Conservation (phyloP, 495 filamentous ascomycete genomes). For the Aspergillus bridgeri region DNA sequence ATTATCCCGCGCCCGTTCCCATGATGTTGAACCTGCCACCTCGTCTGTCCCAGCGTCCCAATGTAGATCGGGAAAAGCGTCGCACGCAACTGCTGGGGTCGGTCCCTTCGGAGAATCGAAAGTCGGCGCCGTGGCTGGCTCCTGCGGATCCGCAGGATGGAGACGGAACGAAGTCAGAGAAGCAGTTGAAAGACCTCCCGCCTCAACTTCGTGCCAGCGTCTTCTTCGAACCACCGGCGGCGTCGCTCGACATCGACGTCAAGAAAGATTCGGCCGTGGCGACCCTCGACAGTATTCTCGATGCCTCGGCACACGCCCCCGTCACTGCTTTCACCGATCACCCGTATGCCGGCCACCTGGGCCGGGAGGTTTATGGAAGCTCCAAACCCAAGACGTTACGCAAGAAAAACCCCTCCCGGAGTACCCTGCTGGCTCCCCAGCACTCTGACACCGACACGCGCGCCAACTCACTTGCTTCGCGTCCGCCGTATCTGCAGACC, state of each 20-base stretch:
- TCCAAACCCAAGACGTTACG: conserved; percentile 28
- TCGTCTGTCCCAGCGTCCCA: conserved; percentile 72
- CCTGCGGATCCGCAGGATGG: conserved; percentile 21
- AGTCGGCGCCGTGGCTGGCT: conserved; percentile 36
- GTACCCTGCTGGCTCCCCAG: conserved; percentile 18
- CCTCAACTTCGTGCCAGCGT: conserved; percentile 86
- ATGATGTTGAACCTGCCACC: conserved; percentile 90
- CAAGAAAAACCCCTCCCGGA: conserved; percentile 22
- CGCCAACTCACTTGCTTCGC: conserved; percentile 8
- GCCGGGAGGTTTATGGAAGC: conserved; percentile 60
- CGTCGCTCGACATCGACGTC: conserved; percentile 60
- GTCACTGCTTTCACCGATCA: conserved; percentile 94
- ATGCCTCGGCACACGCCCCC: conserved; percentile 91
- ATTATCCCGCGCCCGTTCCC: conserved; percentile 92
- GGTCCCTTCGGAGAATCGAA: conserved; percentile 47
- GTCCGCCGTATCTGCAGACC: conserved; percentile 14
- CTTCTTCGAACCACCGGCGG: conserved; percentile 75
- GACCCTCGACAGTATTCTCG: conserved; percentile 88
- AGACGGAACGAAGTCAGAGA: conserved; percentile 23
- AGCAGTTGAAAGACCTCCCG: conserved; percentile 56
- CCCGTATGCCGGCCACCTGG: conserved; percentile 71
- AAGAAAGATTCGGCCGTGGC: conserved; percentile 79
- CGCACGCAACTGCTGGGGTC: conserved; percentile 59
- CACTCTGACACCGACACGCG: conserved; percentile 14
- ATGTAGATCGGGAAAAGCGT: conserved; percentile 60